Conservation (phyloP, 2,329 filamentous ascomycete species). For the Claviceps maximensis region DNA sequence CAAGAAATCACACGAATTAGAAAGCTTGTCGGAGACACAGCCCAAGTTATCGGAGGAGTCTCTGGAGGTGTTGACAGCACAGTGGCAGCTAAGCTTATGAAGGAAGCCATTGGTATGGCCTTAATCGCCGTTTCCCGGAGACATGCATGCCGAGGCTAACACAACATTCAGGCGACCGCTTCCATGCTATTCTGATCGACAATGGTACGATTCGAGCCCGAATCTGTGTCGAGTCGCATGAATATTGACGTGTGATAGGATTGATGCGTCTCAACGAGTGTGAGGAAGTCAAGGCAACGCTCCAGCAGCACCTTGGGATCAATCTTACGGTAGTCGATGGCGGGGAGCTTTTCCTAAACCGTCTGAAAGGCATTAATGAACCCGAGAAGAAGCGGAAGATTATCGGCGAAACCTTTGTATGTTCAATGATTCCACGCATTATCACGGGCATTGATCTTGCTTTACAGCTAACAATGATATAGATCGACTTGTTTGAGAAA, state of each 20-base stretch:
- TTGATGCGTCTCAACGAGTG: slow-evolving; percentile 80
- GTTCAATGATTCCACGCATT: not conserved
- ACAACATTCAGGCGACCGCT: slow-evolving; percentile 20
- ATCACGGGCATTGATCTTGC: no score
- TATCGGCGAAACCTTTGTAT: slow-evolving; percentile 41
- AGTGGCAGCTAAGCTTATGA: slow-evolving; percentile 75
- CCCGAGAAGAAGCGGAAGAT: slow-evolving; percentile 84
- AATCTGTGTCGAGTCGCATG: slow-evolving; percentile 19
- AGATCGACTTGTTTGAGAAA: slow-evolving; percentile 59
- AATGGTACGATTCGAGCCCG: slow-evolving; percentile 34
- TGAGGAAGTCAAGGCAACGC: slow-evolving; percentile 64
- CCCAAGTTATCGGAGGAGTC: slow-evolving; percentile 55
- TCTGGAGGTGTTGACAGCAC: slow-evolving; percentile 80
- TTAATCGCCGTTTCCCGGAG: not conserved
- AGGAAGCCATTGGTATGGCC: slow-evolving; percentile 55
- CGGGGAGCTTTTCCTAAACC: slow-evolving; percentile 59
- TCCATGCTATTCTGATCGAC: slow-evolving; percentile 61
- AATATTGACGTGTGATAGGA: slow-evolving; percentile 11
- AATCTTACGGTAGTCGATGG: slow-evolving; percentile 83
- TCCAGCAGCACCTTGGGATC: slow-evolving; percentile 70
- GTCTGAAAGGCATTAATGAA: slow-evolving; percentile 60
- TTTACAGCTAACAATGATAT: slow-evolving; percentile 48
- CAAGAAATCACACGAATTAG: slow-evolving; percentile 72
- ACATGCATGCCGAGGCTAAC: not conserved
- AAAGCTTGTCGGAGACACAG: slow-evolving; percentile 65